Evolutionary conservation across 352 stramenopile genomes (phyloP), one percentile per base, ranked within the genome.

Genomic region (Globisporangium alternatum): DNA sequence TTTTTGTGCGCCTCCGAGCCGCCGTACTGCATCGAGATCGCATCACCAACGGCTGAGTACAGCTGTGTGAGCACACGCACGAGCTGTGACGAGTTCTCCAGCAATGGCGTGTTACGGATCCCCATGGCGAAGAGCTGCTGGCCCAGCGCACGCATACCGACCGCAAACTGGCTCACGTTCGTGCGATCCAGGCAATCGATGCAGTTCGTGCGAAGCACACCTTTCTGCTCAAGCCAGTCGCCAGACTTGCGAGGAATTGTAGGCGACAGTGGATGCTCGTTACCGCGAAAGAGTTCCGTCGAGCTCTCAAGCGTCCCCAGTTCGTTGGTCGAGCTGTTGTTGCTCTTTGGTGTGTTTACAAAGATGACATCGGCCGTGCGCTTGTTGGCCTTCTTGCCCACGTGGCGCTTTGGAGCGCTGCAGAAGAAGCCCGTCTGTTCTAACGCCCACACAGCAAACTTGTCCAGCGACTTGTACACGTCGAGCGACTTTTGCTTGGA

Each of bases 1-100:
- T 99, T 99, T 72, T 99, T 99, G 74, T 99, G 97, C 6, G 98
- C 98, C 73, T 99, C 98, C 15, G 93, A 99, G 0, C 98, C 98
- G 52, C 97, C 98, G 71, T 99, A 99, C 70, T 99, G 98, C 71
- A 99, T 93, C 47, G 97, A 98, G 67, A 99, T 99, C 39, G 96
- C 90, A 75, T 99, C 97, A 35, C 97, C 98, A 60, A 99, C 95
- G 39, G 98, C 83, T 22, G 98, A 98, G 76, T 99, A 99, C 69
- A 99, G 91, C 49, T 98, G 96, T 82, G 99, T 99, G 7, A 99
- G 75, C 54, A 98, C 91, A 25, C 90, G 81, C 45, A 99, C 93
- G 52, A 99, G 88, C 67, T 97, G 96, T 3, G 92, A 98, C 9
- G 86, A 89, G 55, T 77, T 93, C 60, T 95, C 84, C 44, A 97